Base-by-base conservation (phyloP, 192 early-diverging fungal species). In the Umbelopsis sp. region DNA sequence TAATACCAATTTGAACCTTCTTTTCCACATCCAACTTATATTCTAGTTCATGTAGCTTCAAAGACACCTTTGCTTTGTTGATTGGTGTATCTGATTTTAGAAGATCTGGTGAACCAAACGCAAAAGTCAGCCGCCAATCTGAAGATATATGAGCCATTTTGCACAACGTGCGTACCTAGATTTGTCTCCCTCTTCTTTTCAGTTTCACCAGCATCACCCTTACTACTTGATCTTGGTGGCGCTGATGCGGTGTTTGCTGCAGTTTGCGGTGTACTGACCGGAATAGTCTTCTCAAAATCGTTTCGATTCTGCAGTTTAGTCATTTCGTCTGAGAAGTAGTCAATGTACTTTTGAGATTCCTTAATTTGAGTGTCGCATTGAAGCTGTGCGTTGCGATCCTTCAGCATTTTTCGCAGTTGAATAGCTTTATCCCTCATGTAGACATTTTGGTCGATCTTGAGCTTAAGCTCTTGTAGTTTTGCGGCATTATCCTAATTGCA, bases 11-110 rank as follows among this genome's bases (percentile, higher is more conserved):
- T 71, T 91, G 90, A 38, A 99, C 90, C 80, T 96, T 95, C 75
- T 85, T 90, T 84, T 99, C 97, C 9, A 98, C 91, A 70, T 95
- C 92, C 4, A 98, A 86, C 80, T 97, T 97, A 73, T 88, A 91
- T 21, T 90, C 88, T 49, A 96, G 83, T 78, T 97, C 93, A 24
- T 88, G 85, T 10, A 98, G 84, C 80, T 95, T 95, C 73, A 90
- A 81, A 38, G 89, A 88, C 34, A 92, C 85, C 75, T 91, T 90
- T 49, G 87, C 87, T 16, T 72, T 82, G 7, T 86, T 87, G 71
- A 92, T 80, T 4, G 87, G 84, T 24, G 86, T 86, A 38, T 86
- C 84, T 14, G 88, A 84, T 73, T 91, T 90, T 36, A 89, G 79
- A 62, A 91, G 75, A 68, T 92, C 92, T 80, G 26, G 26, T 53